Evolutionary conservation across 495 filamentous ascomycete species (phyloP), one percentile per base, ranked within the genome.

Genomic region (Lophiotrema nucula): DNA sequence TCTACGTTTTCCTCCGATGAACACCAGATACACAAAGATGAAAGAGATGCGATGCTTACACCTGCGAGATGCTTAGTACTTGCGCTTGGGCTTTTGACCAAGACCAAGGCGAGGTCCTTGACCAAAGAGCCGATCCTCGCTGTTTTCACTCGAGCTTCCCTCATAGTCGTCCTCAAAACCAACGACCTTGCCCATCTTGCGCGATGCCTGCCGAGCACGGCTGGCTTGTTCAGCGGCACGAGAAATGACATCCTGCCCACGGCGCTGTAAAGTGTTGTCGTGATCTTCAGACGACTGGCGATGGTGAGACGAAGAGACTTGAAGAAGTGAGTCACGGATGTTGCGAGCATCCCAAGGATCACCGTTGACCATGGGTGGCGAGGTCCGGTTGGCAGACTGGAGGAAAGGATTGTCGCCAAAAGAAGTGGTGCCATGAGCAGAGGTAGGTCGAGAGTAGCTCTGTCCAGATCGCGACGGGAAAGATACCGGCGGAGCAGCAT

Each of bases 131-230:
- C 35, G 28, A 28, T 58, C 45, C 39, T 52, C 56, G 22, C 53
- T 41, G 22, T 53, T 46, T 31, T 47, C 42, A n/a, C 33, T 39
- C 4, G 26, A 23, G 2, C 12, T 25, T 12, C 3, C 11, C 19
- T 28, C 42, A 19, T 60, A 60, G 43, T 54, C 50, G 25, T 45
- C 33, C 35, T 60, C 57, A 25, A 41, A 60, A 5, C 57, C 57
- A 13, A 54, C 43, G 1, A 25, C 57, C 35, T 41, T 53, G 21
- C 35, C 33, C 41, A 60, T 47, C 21, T 54, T 60, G 5, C 33
- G 11, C 4, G 57, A 48, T 18, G 57, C 50, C n/a, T 50, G 57
- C 16, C 41, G 49, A 12, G 39, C 56, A 43, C 55, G 35, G 13
- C 31, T 37, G 21, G 48, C 31, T n/a, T 25, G 2, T 18, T 39